Evolutionary conservation across 1,139 yeast species (phyloP), one percentile per base, ranked within the genome.

Genomic region (Geotrichum fermentans): DNA sequence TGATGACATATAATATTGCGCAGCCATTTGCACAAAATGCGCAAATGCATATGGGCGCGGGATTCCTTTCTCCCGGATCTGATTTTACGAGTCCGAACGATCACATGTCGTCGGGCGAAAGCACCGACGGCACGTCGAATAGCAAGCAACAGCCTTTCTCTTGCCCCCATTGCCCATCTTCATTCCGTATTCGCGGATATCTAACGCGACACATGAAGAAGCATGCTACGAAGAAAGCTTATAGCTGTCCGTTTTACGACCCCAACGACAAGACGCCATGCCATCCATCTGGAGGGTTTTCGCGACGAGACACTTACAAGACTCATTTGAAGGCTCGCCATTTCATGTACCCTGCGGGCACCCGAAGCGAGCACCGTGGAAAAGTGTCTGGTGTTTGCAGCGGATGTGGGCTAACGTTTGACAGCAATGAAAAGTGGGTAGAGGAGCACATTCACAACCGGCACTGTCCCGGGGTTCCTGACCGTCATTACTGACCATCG

Each of bases 221-320:
- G 65, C 98, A 90, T 67, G 89, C 95, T 1, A 69, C 75, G 30
- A 78, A 77, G 51, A 90, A 89, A 70, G 97, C 97, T 2, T 90
- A 87, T 67, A 77, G 79, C 45, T 90, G 98, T 67, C 97, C 97
- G 5, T 90, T 84, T 69, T 89, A 72, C 68, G 75, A 79, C 44
- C 49, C 60, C 6, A 51, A 47, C 11, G 60, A 61, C 34, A 48
- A 51, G 39, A 58, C 63, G 14, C 66, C 68, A 57, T 90, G 97
- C 65, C 97, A 90, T 66, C 85, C 88, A 32, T 81, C 82, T 10
- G 98, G 97, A 36, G 98, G 97, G 0, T 90, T 90, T 62, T 86
- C 96, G 11, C 79, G 98, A 65, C 79, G 97, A 62, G 98, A 90
- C 65, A 92, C 97, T 1, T 90, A 85, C 72, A 90, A 90, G 71